Evolutionary conservation across 352 stramenopile genomes (phyloP).

Genomic region (Bremia lactucae): DNA sequence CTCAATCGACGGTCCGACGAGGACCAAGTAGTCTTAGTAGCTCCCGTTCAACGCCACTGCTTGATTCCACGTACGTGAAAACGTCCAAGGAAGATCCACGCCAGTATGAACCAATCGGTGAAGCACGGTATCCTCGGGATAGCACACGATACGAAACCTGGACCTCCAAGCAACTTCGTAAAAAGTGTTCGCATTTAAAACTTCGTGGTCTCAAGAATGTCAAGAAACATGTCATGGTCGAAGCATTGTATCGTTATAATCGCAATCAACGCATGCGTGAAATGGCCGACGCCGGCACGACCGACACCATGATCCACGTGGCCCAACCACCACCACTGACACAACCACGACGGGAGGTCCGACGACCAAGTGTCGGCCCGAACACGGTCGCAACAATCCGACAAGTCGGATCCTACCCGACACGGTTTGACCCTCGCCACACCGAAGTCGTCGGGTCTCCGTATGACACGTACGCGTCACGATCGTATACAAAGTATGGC

Average conservation of each 20-base stretch:
- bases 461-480: slow-evolving; percentile 10
- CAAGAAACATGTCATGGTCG: slow-evolving; percentile 82
- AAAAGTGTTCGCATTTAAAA: slow-evolving; percentile 75
- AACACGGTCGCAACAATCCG: too few species aligned
- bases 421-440: slow-evolving; percentile 20
- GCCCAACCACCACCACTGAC: slow-evolving; percentile 7
- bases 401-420: too few species aligned
- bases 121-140: slow-evolving; percentile 45
- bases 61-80: slow-evolving; percentile 10
- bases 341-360: slow-evolving; percentile 9
- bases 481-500: slow-evolving; percentile 20
- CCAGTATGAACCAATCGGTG: slow-evolving; percentile 27
- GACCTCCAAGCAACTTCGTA: slow-evolving; percentile 73
- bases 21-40: slow-evolving; percentile 7
- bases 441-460: too few species aligned
- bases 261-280: slow-evolving; percentile 51
- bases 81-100: slow-evolving; percentile 28
- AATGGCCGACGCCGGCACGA: slow-evolving; percentile 10
- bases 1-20: slow-evolving; percentile 8
- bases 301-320: not conserved
- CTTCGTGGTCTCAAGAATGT: slow-evolving; percentile 74
- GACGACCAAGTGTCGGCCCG: slow-evolving; percentile 3
- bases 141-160: slow-evolving; percentile 66
- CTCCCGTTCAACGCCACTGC: slow-evolving; percentile 1
- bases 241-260: slow-evolving; percentile 71